Evolutionary conservation across 139 green algal species (phyloP), one percentile per base, ranked within the genome.

Genomic region (Picochlorum sp.): DNA sequence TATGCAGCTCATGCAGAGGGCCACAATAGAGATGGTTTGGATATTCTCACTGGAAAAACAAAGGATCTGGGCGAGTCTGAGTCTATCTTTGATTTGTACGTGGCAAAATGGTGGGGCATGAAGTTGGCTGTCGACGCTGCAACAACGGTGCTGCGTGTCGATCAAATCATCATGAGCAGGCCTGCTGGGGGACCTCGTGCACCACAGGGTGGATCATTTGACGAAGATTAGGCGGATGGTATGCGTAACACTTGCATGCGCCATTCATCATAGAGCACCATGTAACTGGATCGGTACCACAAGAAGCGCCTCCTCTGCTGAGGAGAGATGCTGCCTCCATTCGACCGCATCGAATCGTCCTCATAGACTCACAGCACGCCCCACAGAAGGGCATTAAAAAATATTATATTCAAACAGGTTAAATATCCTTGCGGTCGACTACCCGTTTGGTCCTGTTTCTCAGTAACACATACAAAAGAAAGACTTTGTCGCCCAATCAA

Each of bases 161-260:
- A 98, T 69, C 88, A 98, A 77, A 97, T 98, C 70, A 96, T 97
- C 81, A 96, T 97, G 91, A 76, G 82, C 26, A 97, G 95, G 78
- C 78, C 86, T 65, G 89, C 90, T 11, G 86, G 89, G 1, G 89
- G 88, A 15, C 88, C 88, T n/a, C 88, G 88, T 66, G 78, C 86
- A 16, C 64, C 62, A 13, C 55, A 21, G n/a, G 59, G 57, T 8
- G 79, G 71, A 34, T 13, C 14, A 13, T 67, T 44, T 6, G 63
- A 72, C 21, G 76, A 86, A 41, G 83, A 90, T 57, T 66, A 66
- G 44, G 6, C 18, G 13, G 0, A 41, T 41, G 34, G 7, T 41
- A 11, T 41, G 34, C 28, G 28, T 30, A 30, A n/a, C n/a, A 30
- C 28, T 30, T 30, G 4, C 4, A 30, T 7, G 28, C 28, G 28